Conservation (phyloP, 192 early-diverging fungal species). For the Coemansia pectinata region DNA sequence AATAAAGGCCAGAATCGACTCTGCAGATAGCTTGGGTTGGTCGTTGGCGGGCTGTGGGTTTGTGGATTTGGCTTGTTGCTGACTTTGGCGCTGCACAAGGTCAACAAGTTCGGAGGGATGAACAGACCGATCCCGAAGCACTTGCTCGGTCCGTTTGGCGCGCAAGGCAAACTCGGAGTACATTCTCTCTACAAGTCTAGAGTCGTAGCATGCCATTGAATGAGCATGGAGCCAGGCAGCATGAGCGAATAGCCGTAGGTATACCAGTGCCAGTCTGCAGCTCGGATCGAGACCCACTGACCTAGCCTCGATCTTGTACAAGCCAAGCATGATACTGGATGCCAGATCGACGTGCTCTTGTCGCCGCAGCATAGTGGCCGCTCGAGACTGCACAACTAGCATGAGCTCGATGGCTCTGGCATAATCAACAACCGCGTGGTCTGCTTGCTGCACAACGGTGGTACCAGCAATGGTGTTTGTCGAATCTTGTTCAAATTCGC, state of each 20-base stretch:
- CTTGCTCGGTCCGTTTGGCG: not conserved
- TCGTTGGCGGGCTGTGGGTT: not conserved
- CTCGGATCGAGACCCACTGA: slow-evolving; percentile 27
- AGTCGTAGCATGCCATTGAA: slow-evolving; percentile 9
- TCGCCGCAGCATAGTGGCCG: not conserved
- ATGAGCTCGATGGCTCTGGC: slow-evolving; percentile 4
- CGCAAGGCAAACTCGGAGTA: slow-evolving; percentile 30
- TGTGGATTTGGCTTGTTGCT: not conserved
- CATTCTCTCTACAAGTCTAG: slow-evolving; percentile 18
- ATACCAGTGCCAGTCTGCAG: slow-evolving; percentile 17
- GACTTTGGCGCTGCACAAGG: not conserved
- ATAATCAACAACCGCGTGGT: slow-evolving; percentile 12
- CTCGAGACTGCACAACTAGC: slow-evolving; percentile 4
- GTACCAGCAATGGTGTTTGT: not conserved
- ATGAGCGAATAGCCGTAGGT: slow-evolving; percentile 39
- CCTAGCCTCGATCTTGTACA: slow-evolving; percentile 32
- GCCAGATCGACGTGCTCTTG: slow-evolving; percentile 10
- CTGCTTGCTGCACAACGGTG: not conserved
- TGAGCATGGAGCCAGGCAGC: slow-evolving; percentile 32
- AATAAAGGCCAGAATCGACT: slow-evolving; percentile 12
- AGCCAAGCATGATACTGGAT: slow-evolving; percentile 20
- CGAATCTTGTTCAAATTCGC: not conserved
- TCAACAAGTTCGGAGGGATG: slow-evolving; percentile 7
- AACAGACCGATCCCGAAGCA: not conserved
- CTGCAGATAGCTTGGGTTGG: not conserved